phyloP scores from a whole-genome alignment of 768 basidiomycete species.

The Auriculariales sp. region DNA sequence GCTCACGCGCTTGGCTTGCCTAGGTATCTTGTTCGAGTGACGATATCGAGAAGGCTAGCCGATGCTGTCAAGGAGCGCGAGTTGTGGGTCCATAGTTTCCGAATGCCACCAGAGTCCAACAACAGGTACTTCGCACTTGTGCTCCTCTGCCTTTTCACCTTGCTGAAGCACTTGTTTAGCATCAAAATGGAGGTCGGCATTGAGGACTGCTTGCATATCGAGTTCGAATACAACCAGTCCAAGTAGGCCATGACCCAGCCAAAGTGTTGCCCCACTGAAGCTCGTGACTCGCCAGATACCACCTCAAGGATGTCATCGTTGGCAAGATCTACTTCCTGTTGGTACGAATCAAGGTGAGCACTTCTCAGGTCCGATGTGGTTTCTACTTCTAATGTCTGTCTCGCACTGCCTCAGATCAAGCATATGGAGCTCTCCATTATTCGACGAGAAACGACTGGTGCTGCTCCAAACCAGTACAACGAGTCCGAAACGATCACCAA shows the following conservation, averaged over 20 bases:
- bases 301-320: conserved; percentile 96
- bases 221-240: conserved; percentile 99
- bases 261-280: neutral
- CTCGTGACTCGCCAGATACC: conserved; percentile 53
- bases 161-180: too few species aligned
- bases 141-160: too few species aligned
- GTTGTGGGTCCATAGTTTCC: conserved; percentile 94
- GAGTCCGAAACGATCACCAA: conserved; percentile 98
- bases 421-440: conserved; percentile 99
- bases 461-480: conserved; percentile 98
- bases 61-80: conserved; percentile 90
- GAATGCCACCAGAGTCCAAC: conserved; percentile 96
- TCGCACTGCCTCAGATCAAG: too few species aligned
- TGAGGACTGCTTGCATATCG: conserved; percentile 96
- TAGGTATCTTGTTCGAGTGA: conserved; percentile 87
- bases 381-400: too few species aligned
- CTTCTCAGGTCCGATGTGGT: too few species aligned
- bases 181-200: conserved; percentile 99
- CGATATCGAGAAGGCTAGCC: conserved; percentile 82
- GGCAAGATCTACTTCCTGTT: conserved; percentile 99
- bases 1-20: neutral
- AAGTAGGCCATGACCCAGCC: conserved; percentile 47
- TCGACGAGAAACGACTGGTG: conserved; percentile 89
- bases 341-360: conserved; percentile 96
- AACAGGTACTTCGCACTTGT: too few species aligned